Evolutionary conservation across 805 yeast genomes (phyloP).

Genomic region (Pichia membranifaciens): DNA sequence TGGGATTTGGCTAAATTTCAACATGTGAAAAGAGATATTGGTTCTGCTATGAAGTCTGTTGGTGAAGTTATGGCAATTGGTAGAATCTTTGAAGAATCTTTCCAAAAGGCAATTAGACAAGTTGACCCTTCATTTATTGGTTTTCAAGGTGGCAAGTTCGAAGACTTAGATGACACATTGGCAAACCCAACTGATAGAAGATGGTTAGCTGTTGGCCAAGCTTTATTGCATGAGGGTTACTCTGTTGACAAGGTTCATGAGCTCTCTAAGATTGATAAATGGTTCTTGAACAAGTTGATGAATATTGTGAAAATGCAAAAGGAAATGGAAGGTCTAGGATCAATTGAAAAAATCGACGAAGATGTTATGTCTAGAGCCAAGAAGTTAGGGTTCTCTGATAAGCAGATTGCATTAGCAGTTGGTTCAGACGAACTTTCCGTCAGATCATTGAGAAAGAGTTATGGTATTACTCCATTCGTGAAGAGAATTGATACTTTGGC

Average conservation of each 20-base stretch:
- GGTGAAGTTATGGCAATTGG: conserved; percentile 99
- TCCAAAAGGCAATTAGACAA: conserved; percentile 96
- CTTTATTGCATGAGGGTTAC: conserved; percentile 84
- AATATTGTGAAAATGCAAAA: conserved; percentile 88
- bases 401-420: conserved; percentile 79
- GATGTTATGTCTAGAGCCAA: conserved; percentile 76
- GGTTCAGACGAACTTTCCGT: conserved; percentile 72
- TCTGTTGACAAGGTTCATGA: conserved; percentile 90
- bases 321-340: conserved; percentile 61
- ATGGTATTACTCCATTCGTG: conserved; percentile 84
- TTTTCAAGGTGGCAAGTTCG: conserved; percentile 80
- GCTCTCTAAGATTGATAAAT: conserved; percentile 84
- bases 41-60: conserved; percentile 96
- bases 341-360: conserved; percentile 53
- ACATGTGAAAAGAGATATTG: conserved; percentile 89
- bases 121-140: conserved; percentile 89
- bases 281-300: conserved; percentile 91
- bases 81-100: conserved; percentile 93
- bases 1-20: conserved; percentile 97
- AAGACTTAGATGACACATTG: conserved; percentile 69
- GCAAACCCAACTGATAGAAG: conserved; percentile 91
- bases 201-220: conserved; percentile 98
- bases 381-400: conserved; percentile 92
- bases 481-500: conserved; percentile 96
- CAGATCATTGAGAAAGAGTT: conserved; percentile 72